Conservation (phyloP, 75 land plant species). For the Cryptomeria japonica region DNA sequence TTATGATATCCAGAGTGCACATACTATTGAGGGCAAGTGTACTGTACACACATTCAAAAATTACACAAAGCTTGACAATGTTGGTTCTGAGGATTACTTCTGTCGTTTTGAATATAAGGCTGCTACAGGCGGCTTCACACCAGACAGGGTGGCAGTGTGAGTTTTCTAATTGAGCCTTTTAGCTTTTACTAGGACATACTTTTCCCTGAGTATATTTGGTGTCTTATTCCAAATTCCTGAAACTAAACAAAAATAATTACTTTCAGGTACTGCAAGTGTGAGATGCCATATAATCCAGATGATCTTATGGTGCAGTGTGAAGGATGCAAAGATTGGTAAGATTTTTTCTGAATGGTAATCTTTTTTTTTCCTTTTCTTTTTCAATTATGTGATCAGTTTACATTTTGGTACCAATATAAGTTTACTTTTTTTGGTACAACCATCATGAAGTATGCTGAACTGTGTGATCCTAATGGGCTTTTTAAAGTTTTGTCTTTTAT, state of each 20-base stretch:
- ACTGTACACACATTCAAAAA: slow-evolving; percentile 39
- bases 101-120: slow-evolving; percentile 41
- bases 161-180: slow-evolving; percentile 11
- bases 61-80: slow-evolving; percentile 36
- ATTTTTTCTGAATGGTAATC: neutral
- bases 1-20: slow-evolving; percentile 35
- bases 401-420: neutral
- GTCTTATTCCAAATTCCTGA: neutral
- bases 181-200: neutral
- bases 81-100: slow-evolving; percentile 34
- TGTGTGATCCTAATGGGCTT: neutral
- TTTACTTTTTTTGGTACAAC: neutral
- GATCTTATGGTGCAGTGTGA: slow-evolving; percentile 58
- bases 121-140: slow-evolving; percentile 37
- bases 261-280: slow-evolving; percentile 53
- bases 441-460: neutral
- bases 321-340: slow-evolving; percentile 50
- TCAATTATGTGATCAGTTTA: neutral
- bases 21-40: slow-evolving; percentile 44
- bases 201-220: neutral
- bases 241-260: neutral
- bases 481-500: neutral
- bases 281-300: slow-evolving; percentile 62
- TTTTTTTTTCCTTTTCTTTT: neutral
- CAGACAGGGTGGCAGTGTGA: slow-evolving; percentile 44